Evolutionary conservation across 768 basidiomycete species (phyloP), one percentile per base, ranked within the genome.

Genomic region (Imleria badia): DNA sequence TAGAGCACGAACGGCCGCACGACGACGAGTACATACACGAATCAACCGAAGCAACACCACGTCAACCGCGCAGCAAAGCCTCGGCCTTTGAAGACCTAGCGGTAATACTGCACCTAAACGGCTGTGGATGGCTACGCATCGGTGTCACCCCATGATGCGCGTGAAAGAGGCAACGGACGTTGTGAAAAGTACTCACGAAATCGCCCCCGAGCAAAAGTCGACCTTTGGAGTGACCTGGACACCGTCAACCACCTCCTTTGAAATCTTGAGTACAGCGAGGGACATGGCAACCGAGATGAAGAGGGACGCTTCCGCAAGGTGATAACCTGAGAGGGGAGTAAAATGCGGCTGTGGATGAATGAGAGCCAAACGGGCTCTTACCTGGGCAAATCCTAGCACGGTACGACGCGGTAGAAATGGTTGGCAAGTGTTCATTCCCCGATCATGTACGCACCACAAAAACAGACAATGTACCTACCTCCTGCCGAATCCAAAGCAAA

Each of bases 61-160:
- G 3, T 51, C 2, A 61, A 35, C 15, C 39, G 3, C 17, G 49
- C 12, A 52, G 17, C 26, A 67, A 45, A 19, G 52, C 45, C 38
- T 56, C 54, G 1, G 78, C 76, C 53, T 70, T 74, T 45, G 78
- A 71, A 9, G 80, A 82, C 44, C 82, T 77, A 15, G 81, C 79
- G 41, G 68, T 77, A 57, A 86, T 78, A 17, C 67, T 64, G 65
- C 79, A 86, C 57, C 73, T 77, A 66, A 82, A 85, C 20, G 82
- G 79, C 58, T 76, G 78, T 3, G 80, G 81, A 59, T 83, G 84
- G 14, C 66, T 68, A 44, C 2, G 3, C 20, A 40, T 6, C 20
- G 14, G 17, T 17, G 30, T 40, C 42, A 44, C n/a, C 3, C 19
- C 10, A 33, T 11, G 9, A 10, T 11, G 20, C 9, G n/a, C 5